A percentile compares a stretch with the other conserved stretches of the same genome.
Evolutionary conservation across 2,329 filamentous ascomycete species (phyloP).

Genomic region (Lecanoromycetidae sp.): DNA sequence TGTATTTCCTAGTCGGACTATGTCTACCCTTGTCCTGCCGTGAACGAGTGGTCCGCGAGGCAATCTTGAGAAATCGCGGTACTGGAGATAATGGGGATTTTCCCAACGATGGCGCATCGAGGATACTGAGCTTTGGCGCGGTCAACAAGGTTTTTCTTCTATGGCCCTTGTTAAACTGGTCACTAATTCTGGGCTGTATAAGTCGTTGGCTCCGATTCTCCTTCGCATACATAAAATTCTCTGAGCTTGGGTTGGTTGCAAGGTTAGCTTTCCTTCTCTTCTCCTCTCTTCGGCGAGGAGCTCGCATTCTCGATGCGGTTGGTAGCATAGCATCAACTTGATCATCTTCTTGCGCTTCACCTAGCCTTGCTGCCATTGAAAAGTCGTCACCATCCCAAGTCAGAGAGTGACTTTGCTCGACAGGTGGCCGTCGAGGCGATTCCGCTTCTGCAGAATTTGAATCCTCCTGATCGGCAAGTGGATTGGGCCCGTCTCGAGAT

Average conservation of each 20-base stretch:
- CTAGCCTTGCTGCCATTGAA: slow-evolving; percentile 1
- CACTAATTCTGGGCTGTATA: neutral
- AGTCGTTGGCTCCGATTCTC: neutral
- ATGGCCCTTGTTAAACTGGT: neutral
- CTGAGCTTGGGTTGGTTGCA: neutral
- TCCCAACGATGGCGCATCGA: slow-evolving; percentile 36
- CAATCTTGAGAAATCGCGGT: slow-evolving; percentile 45
- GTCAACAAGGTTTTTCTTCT: slow-evolving; percentile 15
- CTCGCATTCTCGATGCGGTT: slow-evolving; percentile 12
- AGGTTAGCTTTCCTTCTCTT: slow-evolving; percentile 13
- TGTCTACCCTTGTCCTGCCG: slow-evolving; percentile 38
- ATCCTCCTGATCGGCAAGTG: slow-evolving; percentile 4
- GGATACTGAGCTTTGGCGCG: slow-evolving; percentile 33
- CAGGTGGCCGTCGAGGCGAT: neutral
- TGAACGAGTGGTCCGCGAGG: slow-evolving; percentile 39
- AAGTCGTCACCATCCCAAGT: neutral
- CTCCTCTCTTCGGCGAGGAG: slow-evolving; percentile 1
- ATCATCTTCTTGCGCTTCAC: slow-evolving; percentile 23
- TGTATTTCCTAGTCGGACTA: slow-evolving; percentile 40
- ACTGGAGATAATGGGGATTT: slow-evolving; percentile 23
- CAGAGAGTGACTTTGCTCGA: neutral
- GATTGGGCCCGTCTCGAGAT: neutral
- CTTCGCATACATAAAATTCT: neutral
- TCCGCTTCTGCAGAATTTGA: neutral
- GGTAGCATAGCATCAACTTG: slow-evolving; percentile 23